phyloP scores from a whole-genome alignment of 768 basidiomycete genomes.

The Boletales sp. region DNA sequence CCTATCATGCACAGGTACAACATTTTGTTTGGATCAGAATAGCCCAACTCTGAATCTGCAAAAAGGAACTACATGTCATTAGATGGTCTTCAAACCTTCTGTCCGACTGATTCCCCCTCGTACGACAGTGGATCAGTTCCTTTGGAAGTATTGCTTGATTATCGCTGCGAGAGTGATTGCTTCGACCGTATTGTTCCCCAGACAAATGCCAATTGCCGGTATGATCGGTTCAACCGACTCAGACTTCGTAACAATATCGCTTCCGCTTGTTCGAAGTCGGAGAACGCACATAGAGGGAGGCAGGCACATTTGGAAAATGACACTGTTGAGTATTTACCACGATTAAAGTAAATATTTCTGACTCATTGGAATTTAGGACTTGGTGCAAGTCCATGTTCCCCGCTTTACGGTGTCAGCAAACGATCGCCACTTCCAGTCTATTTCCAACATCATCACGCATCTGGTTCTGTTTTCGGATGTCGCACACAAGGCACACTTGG shows the following conservation, averaged over 20 bases:
- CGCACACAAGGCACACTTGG: constrained; percentile 70
- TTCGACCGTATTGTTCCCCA: constrained; percentile 91
- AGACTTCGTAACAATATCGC: constrained; percentile 73
- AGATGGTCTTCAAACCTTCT: constrained; percentile 84
- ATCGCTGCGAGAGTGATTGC: constrained; percentile 71
- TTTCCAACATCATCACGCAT: constrained; percentile 84
- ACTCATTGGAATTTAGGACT: constrained; percentile 51
- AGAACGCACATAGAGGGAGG: constrained; percentile 22
- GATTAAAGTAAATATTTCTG: constrained; percentile 3
- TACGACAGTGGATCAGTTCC: constrained; percentile 63
- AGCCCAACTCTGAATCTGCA: constrained; percentile 1
- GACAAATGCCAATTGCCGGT: constrained; percentile 79
- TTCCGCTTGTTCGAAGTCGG: constrained; percentile 44
- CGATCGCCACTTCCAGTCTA: constrained; percentile 75
- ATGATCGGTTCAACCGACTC: constrained; percentile 93
- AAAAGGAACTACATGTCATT: constrained; percentile 73
- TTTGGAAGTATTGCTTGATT: constrained; percentile 87
- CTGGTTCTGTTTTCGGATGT: constrained; percentile 89
- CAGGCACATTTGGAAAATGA: constrained; percentile 57
- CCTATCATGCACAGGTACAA: constrained; percentile 80
- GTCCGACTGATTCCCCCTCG: constrained; percentile 50
- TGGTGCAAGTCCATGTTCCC: constrained; percentile 77
- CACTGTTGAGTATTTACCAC: constrained; percentile 42
- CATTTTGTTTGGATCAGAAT: not conserved
- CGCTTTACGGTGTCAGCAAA: constrained; percentile 85